Evolutionary conservation across 176 grass and related monocot species (phyloP).

Genomic region (Phoenix dactylifera): DNA sequence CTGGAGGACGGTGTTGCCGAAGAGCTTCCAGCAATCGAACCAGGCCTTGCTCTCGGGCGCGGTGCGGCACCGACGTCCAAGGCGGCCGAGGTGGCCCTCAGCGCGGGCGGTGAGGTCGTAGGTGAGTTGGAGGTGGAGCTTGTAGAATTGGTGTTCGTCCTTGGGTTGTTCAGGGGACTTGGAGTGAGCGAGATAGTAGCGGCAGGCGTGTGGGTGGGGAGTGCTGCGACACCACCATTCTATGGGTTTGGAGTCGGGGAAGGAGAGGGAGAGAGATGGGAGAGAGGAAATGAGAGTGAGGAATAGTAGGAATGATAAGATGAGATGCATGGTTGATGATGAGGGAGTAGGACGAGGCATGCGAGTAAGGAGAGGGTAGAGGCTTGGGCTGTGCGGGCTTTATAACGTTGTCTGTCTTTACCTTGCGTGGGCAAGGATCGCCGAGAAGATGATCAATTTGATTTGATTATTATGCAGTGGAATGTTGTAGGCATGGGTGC

Average conservation of each 20-base stretch:
- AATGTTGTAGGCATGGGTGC: too few relatives aligned
- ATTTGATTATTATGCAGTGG: too few relatives aligned
- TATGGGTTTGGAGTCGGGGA: conserved; percentile 5
- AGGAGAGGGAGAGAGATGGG: not conserved
- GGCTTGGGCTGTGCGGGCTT: too few relatives aligned
- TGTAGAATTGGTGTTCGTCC: conserved; percentile 19
- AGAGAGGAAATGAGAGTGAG: not conserved
- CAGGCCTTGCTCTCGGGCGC: conserved; percentile 16
- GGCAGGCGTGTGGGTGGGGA: conserved; percentile 29
- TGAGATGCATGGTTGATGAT: not conserved
- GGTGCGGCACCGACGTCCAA: conserved; percentile 13
- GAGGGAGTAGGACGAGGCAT: too few relatives aligned
- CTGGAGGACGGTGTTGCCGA: conserved; percentile 24
- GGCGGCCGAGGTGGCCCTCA: conserved; percentile 15
- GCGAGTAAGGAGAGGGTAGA: too few relatives aligned
- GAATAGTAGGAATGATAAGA: conserved; percentile 6
- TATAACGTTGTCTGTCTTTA: too few relatives aligned
- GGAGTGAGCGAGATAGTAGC: conserved; percentile 17
- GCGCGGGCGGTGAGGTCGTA: conserved; percentile 21
- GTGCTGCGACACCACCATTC: conserved; percentile 30
- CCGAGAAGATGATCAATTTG: too few relatives aligned
- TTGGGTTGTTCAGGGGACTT: not conserved
- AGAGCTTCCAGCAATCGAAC: conserved; percentile 43
- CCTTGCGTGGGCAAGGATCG: too few relatives aligned
- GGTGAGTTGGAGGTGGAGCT: conserved; percentile 21